Conservation (phyloP, 2,329 filamentous ascomycete species). For the Chaetoscypha palmicola region DNA sequence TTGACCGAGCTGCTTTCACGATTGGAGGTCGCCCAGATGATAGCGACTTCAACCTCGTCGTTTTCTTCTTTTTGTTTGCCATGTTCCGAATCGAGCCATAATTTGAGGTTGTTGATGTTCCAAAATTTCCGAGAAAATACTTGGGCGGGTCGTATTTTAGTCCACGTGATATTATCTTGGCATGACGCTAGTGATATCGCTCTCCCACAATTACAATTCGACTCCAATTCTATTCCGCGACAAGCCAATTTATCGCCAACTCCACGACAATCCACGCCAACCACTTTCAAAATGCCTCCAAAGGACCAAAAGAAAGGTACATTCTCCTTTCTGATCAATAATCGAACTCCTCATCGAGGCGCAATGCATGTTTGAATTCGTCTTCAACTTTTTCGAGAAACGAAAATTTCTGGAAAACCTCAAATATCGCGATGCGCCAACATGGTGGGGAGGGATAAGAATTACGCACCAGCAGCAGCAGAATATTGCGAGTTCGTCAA, state of each 20-base stretch:
- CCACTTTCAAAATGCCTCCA: constrained; percentile 28
- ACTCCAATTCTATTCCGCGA: too few species aligned
- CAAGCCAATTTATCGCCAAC: too few species aligned
- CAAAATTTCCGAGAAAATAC: background rate
- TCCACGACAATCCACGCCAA: constrained; percentile 20
- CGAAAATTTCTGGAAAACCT: constrained; percentile 11
- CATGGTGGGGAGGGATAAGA: constrained; percentile 11
- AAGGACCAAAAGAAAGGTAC: constrained; percentile 33
- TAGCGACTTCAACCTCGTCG: constrained; percentile 39
- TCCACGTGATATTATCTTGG: constrained; percentile 3
- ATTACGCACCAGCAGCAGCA: constrained; percentile 53
- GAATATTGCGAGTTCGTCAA: constrained; percentile 68
- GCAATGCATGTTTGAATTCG: constrained; percentile 16
- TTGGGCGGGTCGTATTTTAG: background rate
- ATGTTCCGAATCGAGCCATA: constrained; percentile 31
- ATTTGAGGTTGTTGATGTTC: constrained; percentile 1
- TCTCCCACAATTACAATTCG: background rate
- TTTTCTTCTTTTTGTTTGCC: constrained; percentile 41
- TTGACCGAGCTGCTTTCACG: constrained; percentile 44
- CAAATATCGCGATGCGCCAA: constrained; percentile 13
- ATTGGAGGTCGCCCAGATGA: constrained; percentile 48
- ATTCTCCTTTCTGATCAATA: constrained; percentile 22
- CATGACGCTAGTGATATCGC: background rate
- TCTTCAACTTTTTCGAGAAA: constrained; percentile 17
- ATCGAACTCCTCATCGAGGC: constrained; percentile 8